A percentile compares a stretch with the other conserved stretches of the same genome.
These are phyloP conservation scores for Dendrobium chrysotoxum DNA, from an alignment of 106 monocot species.

Conservation along the genomic window DNA sequence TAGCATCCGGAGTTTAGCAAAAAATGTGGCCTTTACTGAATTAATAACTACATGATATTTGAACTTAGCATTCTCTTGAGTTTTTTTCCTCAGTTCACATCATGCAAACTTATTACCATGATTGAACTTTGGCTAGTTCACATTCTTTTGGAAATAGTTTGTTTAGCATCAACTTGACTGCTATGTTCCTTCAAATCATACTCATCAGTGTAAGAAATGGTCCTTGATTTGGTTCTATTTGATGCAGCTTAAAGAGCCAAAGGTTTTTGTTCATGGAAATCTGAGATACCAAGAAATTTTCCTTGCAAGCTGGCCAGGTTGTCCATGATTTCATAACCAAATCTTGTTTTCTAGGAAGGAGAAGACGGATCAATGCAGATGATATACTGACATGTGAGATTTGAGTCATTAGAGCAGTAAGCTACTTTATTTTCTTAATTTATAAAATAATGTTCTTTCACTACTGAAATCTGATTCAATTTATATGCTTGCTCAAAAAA, in stretches of 20 bases:
- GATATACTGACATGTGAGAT: no score
- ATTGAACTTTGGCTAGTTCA: not conserved
- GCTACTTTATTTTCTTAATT: no score
- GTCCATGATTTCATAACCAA: conserved; percentile 20
- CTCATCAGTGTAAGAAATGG: not conserved
- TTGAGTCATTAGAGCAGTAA: no score
- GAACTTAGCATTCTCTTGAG: not conserved
- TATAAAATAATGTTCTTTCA: no score
- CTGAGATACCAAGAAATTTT: conserved; percentile 23
- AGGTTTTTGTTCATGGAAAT: conserved; percentile 64
- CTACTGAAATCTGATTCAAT: no score
- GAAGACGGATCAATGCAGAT: no score
- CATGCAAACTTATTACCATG: not conserved
- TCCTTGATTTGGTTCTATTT: not conserved
- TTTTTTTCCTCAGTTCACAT: not conserved
- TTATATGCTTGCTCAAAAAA: no score
- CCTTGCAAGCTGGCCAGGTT: conserved; percentile 49
- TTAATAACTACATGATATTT: not conserved
- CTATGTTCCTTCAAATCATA: not conserved
- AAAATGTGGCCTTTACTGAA: no score
- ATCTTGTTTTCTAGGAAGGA: no score
- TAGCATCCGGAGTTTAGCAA: no score
- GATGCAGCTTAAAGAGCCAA: conserved; percentile 60
- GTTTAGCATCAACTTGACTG: not conserved
- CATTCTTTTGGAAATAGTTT: no score